A percentile compares a stretch with the other conserved stretches of the same genome.
phyloP scores from a whole-genome alignment of 805 yeast species.

The Pichia manshurica region DNA sequence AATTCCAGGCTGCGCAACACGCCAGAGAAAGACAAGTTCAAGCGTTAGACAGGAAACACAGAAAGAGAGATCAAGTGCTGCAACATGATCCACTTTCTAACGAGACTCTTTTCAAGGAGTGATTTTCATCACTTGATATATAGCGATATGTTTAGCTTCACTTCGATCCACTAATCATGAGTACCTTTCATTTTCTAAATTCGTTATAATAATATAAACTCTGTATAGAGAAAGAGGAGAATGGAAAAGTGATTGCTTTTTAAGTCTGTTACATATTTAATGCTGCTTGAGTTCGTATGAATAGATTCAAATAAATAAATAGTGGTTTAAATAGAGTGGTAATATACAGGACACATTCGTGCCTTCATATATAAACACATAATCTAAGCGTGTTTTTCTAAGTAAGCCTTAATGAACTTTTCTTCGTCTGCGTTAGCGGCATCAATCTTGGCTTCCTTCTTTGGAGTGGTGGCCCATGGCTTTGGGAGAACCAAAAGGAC shows the following conservation, averaged over 20 bases:
- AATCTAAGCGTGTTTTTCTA: constrained; percentile 35
- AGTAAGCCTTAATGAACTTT: constrained; percentile 72
- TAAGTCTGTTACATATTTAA: too few species aligned
- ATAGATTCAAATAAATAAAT: not conserved
- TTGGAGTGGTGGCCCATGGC: constrained; percentile 60
- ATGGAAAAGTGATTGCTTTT: too few species aligned
- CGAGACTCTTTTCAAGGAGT: constrained; percentile 60
- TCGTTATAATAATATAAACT: too few species aligned
- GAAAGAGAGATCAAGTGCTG: constrained; percentile 67
- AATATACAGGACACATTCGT: too few species aligned
- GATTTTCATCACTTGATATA: too few species aligned
- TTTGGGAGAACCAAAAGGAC: constrained; percentile 62
- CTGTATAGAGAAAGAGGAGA: too few species aligned
- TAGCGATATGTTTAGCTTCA: too few species aligned
- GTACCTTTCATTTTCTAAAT: too few species aligned
- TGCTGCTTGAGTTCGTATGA: too few species aligned
- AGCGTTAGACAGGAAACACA: constrained; percentile 68
- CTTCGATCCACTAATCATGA: too few species aligned
- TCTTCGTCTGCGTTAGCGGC: constrained; percentile 87
- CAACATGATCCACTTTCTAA: constrained; percentile 80
- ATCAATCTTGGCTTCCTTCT: constrained; percentile 59
- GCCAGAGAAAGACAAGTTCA: constrained; percentile 77
- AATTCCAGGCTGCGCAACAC: constrained; percentile 70
- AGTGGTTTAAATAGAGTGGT: too few species aligned
- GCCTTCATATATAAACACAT: not conserved